Percentiles rank a stretch among this genome's conserved stretches.
Conservation (phyloP, 1,139 yeast genomes). For the Hyphopichia buzzinii region DNA sequence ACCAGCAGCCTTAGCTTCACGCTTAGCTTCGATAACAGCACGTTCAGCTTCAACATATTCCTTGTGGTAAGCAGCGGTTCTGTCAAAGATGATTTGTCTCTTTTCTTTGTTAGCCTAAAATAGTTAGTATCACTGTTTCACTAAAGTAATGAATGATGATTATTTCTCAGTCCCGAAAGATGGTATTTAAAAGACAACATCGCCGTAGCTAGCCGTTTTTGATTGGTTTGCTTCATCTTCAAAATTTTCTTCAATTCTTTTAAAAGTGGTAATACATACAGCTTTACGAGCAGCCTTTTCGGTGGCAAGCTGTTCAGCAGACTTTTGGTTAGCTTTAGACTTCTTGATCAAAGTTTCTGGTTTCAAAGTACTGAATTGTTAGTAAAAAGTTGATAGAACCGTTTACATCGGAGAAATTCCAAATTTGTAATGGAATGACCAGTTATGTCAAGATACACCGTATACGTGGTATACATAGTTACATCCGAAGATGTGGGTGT, state of each 20-base stretch:
- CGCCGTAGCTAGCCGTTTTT: slow-evolving; percentile 80
- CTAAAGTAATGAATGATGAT: slow-evolving; percentile 6
- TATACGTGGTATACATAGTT: neutral
- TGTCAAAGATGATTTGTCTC: slow-evolving; percentile 93
- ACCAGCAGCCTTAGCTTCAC: slow-evolving; percentile 96
- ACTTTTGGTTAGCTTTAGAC: slow-evolving; percentile 87
- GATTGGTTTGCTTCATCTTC: slow-evolving; percentile 63
- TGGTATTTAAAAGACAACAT: slow-evolving; percentile 96
- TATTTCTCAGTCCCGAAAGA: slow-evolving; percentile 96
- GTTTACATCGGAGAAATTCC: too few species aligned
- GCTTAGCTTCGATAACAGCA: slow-evolving; percentile 86
- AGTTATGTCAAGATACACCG: neutral
- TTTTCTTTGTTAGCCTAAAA: slow-evolving; percentile 78
- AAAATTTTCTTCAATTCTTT: slow-evolving; percentile 19
- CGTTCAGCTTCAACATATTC: slow-evolving; percentile 97
- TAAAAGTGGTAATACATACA: slow-evolving; percentile 56
- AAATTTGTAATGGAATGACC: too few species aligned
- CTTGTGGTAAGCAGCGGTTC: slow-evolving; percentile 97
- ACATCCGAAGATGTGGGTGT: neutral
- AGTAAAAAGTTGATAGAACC: slow-evolving; percentile 20
- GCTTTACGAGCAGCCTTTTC: slow-evolving; percentile 83
- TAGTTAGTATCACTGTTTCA: slow-evolving; percentile 35
- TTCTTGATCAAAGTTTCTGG: slow-evolving; percentile 98
- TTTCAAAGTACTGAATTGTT: slow-evolving; percentile 47
- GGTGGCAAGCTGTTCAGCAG: slow-evolving; percentile 84